Conservation (phyloP, 169 alveolate genomes). For the Eimeria brunetti region DNA sequence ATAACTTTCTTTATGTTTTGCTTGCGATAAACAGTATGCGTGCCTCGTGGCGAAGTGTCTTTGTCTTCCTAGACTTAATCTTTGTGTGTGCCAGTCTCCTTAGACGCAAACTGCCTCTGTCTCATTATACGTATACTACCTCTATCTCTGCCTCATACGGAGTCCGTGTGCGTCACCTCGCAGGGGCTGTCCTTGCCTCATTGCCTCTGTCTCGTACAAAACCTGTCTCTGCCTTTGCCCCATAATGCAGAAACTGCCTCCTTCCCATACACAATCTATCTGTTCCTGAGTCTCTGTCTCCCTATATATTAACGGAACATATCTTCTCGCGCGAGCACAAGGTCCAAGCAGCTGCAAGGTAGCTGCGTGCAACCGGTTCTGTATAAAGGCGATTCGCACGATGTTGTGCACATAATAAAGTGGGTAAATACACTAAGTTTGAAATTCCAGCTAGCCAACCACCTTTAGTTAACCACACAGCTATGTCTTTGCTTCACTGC, state of each 20-base stretch:
- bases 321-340: conserved; percentile 7
- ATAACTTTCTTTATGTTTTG: not conserved
- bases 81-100: no score
- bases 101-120: no score
- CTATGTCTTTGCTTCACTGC: not conserved
- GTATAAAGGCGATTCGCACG: not conserved
- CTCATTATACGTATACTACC: no score
- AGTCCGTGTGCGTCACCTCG: no score
- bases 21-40: not conserved
- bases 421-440: no score
- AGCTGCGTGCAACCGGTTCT: not conserved
- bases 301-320: not conserved
- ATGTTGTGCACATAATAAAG: not conserved
- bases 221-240: no score
- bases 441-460: not conserved
- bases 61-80: no score
- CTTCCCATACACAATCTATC: not conserved
- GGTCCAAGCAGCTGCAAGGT: not conserved
- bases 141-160: no score
- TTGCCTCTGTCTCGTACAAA: no score
- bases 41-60: not conserved
- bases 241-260: no score
- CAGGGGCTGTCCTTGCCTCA: no score
- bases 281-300: not conserved
- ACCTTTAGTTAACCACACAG: not conserved